Evolutionary conservation across 805 yeast genomes (phyloP).

Genomic region (Geotrichum ghanense): DNA sequence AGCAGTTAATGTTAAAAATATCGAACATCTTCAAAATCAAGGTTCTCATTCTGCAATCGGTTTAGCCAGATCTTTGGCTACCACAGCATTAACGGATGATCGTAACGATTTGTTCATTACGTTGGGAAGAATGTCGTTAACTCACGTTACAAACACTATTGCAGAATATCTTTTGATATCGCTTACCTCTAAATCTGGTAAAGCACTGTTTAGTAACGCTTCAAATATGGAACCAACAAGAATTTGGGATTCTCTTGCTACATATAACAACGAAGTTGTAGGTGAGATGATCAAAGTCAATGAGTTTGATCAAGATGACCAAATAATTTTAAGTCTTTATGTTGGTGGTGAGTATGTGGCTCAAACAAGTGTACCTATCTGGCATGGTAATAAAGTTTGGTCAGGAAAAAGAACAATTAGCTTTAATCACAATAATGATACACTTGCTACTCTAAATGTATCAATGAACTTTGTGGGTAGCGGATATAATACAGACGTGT

Average conservation of each 20-base stretch:
- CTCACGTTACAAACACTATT: constrained; percentile 7
- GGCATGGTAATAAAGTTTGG: constrained; percentile 17
- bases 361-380: constrained; percentile 37
- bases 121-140: constrained; percentile 14
- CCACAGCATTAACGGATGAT: constrained; percentile 14
- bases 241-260: constrained; percentile 64
- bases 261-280: constrained; percentile 55
- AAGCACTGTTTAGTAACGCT: constrained; percentile 51
- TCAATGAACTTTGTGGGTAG: constrained; percentile 61
- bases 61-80: constrained; percentile 31
- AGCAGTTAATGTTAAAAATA: constrained; percentile 24
- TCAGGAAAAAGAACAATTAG: constrained; percentile 11
- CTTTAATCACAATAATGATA: constrained; percentile 31
- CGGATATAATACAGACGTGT: constrained; percentile 43
- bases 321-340: constrained; percentile 43
- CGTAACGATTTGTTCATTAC: constrained; percentile 17
- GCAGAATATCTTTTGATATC: constrained; percentile 38
- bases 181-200: constrained; percentile 39
- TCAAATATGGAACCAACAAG: constrained; percentile 43
- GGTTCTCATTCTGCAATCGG: constrained; percentile 42
- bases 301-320: constrained; percentile 45
- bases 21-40: constrained; percentile 24
- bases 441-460: constrained; percentile 36
- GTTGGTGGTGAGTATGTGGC: constrained; percentile 56
- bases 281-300: constrained; percentile 60